Evolutionary conservation across 2,329 filamentous ascomycete species (phyloP).

Genomic region (Cercospora berteroae): DNA sequence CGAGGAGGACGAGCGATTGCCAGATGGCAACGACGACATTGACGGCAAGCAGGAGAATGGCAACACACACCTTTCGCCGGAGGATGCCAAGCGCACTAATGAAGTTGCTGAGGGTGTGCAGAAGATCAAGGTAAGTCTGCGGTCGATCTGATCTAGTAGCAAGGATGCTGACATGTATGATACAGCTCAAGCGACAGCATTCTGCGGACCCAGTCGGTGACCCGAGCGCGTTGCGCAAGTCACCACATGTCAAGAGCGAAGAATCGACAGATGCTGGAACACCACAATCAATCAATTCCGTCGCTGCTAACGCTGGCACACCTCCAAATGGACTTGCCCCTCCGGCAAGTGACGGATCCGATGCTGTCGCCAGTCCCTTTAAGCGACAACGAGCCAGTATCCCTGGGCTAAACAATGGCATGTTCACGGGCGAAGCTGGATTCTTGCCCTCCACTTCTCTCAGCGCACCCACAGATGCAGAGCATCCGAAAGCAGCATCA

Average conservation of each 20-base stretch:
- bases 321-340: constrained; percentile 33
- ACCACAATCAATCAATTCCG: constrained; percentile 37
- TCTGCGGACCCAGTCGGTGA: constrained; percentile 65
- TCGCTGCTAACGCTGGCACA: constrained; percentile 34
- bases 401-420: constrained; percentile 37
- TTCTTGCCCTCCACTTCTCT: constrained; percentile 21
- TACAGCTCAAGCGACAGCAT: constrained; percentile 75
- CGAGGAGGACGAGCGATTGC: constrained; percentile 58
- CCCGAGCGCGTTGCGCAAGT: constrained; percentile 42
- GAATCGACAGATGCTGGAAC: constrained; percentile 46
- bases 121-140: constrained; percentile 67
- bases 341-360: constrained; percentile 42
- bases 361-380: constrained; percentile 65
- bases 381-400: constrained; percentile 71
- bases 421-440: constrained; percentile 23
- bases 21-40: constrained; percentile 59
- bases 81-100: constrained; percentile 69
- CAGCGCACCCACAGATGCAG: constrained; percentile 14
- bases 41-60: constrained; percentile 61
- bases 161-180: constrained; percentile 24
- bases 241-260: constrained; percentile 40
- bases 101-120: constrained; percentile 78
- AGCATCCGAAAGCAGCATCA: constrained; percentile 36
- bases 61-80: constrained; percentile 55
- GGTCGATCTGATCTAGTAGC: neutral